Percentiles rank a stretch among this genome's conserved stretches.
These are phyloP conservation scores for Penicillium fimorum DNA, from an alignment of 495 filamentous ascomycete genomes.

Conservation along the genomic window DNA sequence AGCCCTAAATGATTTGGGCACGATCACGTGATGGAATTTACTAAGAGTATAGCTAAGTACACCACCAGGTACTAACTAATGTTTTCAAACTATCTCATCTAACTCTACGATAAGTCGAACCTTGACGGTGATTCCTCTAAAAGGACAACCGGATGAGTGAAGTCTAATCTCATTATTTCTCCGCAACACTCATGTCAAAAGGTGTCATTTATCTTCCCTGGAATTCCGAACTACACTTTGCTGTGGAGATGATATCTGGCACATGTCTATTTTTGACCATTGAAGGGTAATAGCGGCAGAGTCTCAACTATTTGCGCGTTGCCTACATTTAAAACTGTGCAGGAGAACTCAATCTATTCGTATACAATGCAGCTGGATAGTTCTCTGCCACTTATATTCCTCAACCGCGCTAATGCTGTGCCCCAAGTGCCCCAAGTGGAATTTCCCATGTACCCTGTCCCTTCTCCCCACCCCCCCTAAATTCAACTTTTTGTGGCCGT, in stretches of 20 bases:
- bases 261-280: background rate
- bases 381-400: background rate
- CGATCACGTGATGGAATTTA: too few species aligned
- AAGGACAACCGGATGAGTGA: background rate
- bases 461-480: too few species aligned
- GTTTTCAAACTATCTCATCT: too few species aligned
- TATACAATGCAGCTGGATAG: slow-evolving; percentile 2
- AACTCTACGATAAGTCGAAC: too few species aligned
- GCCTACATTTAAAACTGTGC: background rate
- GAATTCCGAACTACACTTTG: background rate
- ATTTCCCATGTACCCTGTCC: background rate
- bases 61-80: too few species aligned
- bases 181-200: background rate
- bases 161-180: background rate
- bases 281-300: background rate
- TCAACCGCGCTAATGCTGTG: background rate
- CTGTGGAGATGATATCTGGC: background rate
- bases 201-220: background rate
- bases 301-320: background rate
- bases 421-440: background rate
- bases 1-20: too few species aligned
- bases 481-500: too few species aligned
- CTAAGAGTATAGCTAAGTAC: too few species aligned
- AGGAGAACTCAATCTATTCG: slow-evolving; percentile 4
- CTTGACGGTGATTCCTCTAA: background rate